phyloP scores from a whole-genome alignment of 208 protist genomes.

The Paratrypanosoma confusum region DNA sequence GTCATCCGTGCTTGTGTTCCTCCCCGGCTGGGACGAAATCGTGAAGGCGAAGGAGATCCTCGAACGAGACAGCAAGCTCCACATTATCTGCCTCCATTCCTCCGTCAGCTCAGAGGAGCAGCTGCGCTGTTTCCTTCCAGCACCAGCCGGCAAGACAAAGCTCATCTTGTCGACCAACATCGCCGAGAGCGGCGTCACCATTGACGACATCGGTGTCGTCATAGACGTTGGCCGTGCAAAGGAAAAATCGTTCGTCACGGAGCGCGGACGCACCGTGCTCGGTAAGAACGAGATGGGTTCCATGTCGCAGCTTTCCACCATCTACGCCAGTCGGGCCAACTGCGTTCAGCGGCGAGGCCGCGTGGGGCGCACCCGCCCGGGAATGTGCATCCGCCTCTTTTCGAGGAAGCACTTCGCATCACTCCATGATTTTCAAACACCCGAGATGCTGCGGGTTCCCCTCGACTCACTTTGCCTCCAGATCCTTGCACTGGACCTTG shows the following conservation, averaged over 20 bases:
- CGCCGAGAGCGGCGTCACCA: slow-evolving; percentile 99
- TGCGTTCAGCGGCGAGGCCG: slow-evolving; percentile 90
- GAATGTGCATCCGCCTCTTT: slow-evolving; percentile 91
- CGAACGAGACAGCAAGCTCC: slow-evolving; percentile 45
- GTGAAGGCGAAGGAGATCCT: slow-evolving; percentile 53
- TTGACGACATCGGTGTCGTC: slow-evolving; percentile 98
- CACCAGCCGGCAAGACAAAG: slow-evolving; percentile 84
- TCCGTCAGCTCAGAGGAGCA: slow-evolving; percentile 94
- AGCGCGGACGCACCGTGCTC: slow-evolving; percentile 13
- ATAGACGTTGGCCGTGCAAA: slow-evolving; percentile 94
- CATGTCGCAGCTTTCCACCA: slow-evolving; percentile 60
- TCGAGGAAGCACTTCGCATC: slow-evolving; percentile 63
- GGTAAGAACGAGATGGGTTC: slow-evolving; percentile 23
- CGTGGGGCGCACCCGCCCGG: slow-evolving; percentile 88
- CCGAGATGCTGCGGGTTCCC: slow-evolving; percentile 91
- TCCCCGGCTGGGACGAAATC: slow-evolving; percentile 91
- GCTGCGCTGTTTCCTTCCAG: slow-evolving; percentile 94
- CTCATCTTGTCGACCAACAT: slow-evolving; percentile 99
- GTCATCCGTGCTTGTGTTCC: slow-evolving; percentile 84
- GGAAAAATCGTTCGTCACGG: slow-evolving; percentile 90
- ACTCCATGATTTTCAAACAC: slow-evolving; percentile 82
- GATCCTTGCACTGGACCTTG: slow-evolving; percentile 51
- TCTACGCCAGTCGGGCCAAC: slow-evolving; percentile 79
- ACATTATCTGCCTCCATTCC: slow-evolving; percentile 83
- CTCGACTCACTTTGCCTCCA: slow-evolving; percentile 89